A percentile compares a stretch with the other conserved stretches of the same genome.
Evolutionary conservation across 2,329 filamentous ascomycete genomes (phyloP).

Genomic region (Ceratocystis colombiana): DNA sequence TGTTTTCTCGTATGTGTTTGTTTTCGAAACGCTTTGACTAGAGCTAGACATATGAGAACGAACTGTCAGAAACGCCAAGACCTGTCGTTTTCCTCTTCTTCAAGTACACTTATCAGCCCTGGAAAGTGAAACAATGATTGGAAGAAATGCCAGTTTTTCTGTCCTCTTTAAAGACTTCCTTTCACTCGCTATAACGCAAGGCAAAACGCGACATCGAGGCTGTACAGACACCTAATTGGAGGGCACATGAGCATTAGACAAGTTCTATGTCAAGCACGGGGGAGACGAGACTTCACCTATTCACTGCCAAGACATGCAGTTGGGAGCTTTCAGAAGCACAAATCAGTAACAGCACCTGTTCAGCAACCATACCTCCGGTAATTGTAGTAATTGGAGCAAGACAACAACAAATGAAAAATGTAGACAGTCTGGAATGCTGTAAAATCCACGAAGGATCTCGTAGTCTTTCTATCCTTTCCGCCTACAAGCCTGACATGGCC

Average conservation of each 20-base stretch:
- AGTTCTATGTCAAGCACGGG: background rate
- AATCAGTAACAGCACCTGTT: background rate
- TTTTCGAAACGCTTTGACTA: background rate
- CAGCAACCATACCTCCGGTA: background rate
- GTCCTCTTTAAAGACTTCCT: background rate
- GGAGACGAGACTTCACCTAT: background rate
- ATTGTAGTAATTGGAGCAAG: background rate
- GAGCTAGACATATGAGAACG: background rate
- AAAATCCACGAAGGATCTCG: background rate
- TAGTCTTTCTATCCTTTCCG: too few species aligned
- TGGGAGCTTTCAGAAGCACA: background rate
- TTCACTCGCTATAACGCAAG: background rate
- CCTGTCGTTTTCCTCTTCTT: background rate
- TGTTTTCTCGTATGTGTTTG: background rate
- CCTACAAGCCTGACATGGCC: background rate
- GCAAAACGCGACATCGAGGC: background rate
- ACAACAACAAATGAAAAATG: background rate
- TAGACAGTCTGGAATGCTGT: background rate
- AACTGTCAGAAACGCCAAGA: conserved; percentile 12
- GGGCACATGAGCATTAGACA: too few species aligned
- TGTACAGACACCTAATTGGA: too few species aligned
- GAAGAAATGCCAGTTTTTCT: background rate
- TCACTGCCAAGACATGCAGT: too few species aligned
- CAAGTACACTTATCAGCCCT: background rate
- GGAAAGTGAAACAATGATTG: background rate